A percentile compares a stretch with the other conserved stretches of the same genome.
Evolutionary conservation across 768 basidiomycete species (phyloP).

Genomic region (Lentinula detonsa): DNA sequence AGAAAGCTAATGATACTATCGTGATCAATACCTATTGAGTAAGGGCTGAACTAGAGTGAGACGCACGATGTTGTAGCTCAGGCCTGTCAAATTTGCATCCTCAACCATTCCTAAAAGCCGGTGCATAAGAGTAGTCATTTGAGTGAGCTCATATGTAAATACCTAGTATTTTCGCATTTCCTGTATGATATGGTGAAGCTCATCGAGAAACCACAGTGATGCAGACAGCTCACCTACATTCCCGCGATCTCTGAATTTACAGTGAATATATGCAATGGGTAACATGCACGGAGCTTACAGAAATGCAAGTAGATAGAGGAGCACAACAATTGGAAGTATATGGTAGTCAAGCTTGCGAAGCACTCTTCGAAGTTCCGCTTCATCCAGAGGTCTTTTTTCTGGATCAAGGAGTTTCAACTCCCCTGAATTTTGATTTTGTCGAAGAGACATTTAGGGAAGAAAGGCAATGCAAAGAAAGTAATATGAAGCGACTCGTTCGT

Average conservation of each 20-base stretch:
- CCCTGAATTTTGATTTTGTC: not conserved
- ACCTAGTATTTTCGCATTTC: constrained; percentile 1
- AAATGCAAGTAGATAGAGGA: constrained; percentile 41
- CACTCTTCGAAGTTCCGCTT: constrained; percentile 19
- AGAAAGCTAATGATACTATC: constrained; percentile 17
- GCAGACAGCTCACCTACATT: constrained; percentile 22
- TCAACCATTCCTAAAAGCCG: constrained; percentile 18
- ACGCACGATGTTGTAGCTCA: constrained; percentile 30
- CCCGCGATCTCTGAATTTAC: constrained; percentile 22
- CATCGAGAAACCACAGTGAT: not conserved
- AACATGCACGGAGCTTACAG: constrained; percentile 25
- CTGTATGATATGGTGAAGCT: not conserved
- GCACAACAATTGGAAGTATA: constrained; percentile 36
- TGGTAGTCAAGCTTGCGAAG: constrained; percentile 40
- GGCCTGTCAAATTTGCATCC: constrained; percentile 22
- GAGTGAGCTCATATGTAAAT: not conserved
- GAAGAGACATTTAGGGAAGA: not conserved
- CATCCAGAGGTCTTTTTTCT: constrained; percentile 15
- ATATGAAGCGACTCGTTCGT: not conserved
- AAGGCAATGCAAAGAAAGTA: not conserved
- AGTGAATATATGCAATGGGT: not conserved
- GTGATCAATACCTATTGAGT: not conserved
- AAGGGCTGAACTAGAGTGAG: not conserved
- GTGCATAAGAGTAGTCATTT: not conserved
- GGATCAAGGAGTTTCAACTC: constrained; percentile 1